Base-by-base conservation (phyloP, 495 filamentous ascomycete species). In the Aspergillus sclerotiicarbonarius region DNA sequence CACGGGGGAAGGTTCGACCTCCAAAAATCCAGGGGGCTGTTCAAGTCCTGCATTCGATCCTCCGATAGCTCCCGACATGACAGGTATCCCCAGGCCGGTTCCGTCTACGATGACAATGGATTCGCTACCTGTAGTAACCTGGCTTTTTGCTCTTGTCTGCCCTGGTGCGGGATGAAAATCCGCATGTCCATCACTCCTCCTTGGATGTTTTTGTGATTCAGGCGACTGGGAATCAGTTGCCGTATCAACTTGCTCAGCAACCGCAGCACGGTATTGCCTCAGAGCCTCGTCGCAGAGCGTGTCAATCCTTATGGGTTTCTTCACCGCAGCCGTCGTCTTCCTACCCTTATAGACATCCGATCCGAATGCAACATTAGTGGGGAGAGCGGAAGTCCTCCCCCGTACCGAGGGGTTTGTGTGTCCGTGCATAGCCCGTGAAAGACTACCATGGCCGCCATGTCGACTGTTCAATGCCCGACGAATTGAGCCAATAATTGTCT, bases 51-150 rank as follows among this genome's bases (percentile, higher is more conserved):
- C 16, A 30, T 50, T 39, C 4, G 54, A 13, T n/a, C 57, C 62
- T 21, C 45, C 59, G 20, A 71, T 49, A 10, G 68, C 74, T 20
- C 76, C 75, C 6, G 75, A 72, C 67, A 72, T 76, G 2, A 65
- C 41, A 30, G 71, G 71, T 30, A 72, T 61, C 20, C 72, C 68
- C 20, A 75, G 63, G 6, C 75, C 74, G 30, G 75, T 77, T 47
- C 75, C 76, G 68, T 96, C 89, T 15, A 96, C 84, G 62, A 96
- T 94, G 30, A 95, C 83, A 60, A 96, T 94, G 0, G 91, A 95
- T 60, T 89, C 83, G 70, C 90, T 95, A 7, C 90, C 90, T 37
- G 77, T 80, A 0, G 90, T 93, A 32, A 95, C 76, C 30, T 79
- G 85, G 62, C 85, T 88, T 43, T 76, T 69, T 2, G 73, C 62